Conservation (phyloP, 2,329 filamentous ascomycete species). For the Septoria linicola region DNA sequence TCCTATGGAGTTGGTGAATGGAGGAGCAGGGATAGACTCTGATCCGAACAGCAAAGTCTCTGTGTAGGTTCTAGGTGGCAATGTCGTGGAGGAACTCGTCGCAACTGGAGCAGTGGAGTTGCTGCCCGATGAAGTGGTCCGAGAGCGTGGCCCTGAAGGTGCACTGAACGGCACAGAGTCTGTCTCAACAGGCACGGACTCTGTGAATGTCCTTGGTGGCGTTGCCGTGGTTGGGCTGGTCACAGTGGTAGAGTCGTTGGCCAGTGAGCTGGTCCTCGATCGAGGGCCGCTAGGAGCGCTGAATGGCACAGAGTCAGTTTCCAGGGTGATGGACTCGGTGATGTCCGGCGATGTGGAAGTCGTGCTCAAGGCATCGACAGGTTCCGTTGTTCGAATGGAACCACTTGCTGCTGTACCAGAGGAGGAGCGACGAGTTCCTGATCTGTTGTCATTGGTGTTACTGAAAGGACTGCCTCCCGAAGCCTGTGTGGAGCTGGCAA, state of each 20-base stretch:
- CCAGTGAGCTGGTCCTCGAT: conserved; percentile 4
- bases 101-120: conserved; percentile 5
- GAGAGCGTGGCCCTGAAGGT: conserved; percentile 14
- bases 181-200: not conserved
- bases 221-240: conserved; percentile 12
- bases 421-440: conserved; percentile 3
- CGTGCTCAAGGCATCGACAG: not conserved
- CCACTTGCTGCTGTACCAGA: conserved; percentile 7
- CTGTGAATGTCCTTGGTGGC: not conserved
- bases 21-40: not conserved
- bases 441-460: conserved; percentile 16
- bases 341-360: not conserved
- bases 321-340: conserved; percentile 8
- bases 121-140: not conserved
- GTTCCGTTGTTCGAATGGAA: conserved; percentile 1
- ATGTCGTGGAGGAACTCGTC: conserved; percentile 1
- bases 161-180: conserved; percentile 9
- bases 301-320: conserved; percentile 14
- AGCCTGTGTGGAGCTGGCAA: conserved; percentile 8
- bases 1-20: conserved; percentile 9
- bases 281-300: conserved; percentile 17
- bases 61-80: too few species aligned
- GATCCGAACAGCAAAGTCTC: too few species aligned
- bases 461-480: conserved; percentile 15
- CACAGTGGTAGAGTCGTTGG: conserved; percentile 1